Conservation (phyloP, 805 yeast species). For the Suhomyces vadensis region DNA sequence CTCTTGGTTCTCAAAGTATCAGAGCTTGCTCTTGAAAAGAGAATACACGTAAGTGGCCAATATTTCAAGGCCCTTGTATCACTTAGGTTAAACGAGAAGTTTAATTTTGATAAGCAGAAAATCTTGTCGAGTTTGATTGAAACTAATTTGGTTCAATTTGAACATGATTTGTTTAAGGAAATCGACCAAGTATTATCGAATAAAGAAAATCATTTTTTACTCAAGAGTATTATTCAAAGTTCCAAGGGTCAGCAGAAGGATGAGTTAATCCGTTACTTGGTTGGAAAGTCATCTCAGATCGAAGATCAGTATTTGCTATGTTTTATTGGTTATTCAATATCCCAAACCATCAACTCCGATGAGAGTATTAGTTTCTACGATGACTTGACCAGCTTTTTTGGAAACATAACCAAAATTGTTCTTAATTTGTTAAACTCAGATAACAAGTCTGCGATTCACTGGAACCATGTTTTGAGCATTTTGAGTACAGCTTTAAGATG, state of each 20-base stretch:
- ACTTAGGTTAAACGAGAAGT: background rate
- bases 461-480: slow-evolving; percentile 22
- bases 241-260: slow-evolving; percentile 4
- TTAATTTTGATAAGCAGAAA: slow-evolving; percentile 2
- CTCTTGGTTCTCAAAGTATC: slow-evolving; percentile 6
- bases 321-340: slow-evolving; percentile 21
- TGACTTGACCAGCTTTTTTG: slow-evolving; percentile 10
- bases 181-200: slow-evolving; percentile 10
- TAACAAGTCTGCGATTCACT: slow-evolving; percentile 5
- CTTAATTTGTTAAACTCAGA: slow-evolving; percentile 7
- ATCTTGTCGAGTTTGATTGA: slow-evolving; percentile 13
- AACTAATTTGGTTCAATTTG: slow-evolving; percentile 11
- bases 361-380: background rate
- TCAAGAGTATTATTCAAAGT: slow-evolving; percentile 16
- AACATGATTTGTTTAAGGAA: slow-evolving; percentile 7
- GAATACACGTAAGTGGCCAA: background rate
- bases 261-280: slow-evolving; percentile 12
- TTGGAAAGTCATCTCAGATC: slow-evolving; percentile 10
- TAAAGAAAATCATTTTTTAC: slow-evolving; percentile 12
- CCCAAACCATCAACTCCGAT: background rate
- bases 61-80: slow-evolving; percentile 5
- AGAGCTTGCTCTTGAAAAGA: slow-evolving; percentile 4
- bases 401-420: slow-evolving; percentile 15
- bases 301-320: slow-evolving; percentile 18
- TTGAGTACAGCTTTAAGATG: slow-evolving; percentile 15